A percentile compares a stretch with the other conserved stretches of the same genome.
Conservation (phyloP, 371 early-diverging fungal genomes). For the Mucor circinelloides region DNA sequence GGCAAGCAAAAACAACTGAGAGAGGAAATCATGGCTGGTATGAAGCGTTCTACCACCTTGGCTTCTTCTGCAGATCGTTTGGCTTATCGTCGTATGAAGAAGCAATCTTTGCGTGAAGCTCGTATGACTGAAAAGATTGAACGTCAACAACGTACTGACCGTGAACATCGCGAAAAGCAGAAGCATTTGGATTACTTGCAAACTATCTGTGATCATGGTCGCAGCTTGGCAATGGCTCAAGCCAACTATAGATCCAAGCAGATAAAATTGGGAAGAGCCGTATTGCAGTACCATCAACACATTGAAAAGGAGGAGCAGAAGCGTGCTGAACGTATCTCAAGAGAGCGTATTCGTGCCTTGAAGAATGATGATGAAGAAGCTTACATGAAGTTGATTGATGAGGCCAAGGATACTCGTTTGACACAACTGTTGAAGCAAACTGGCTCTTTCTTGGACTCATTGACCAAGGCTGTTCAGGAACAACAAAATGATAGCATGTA, state of each 20-base stretch:
- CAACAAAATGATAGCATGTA: constrained; percentile 75
- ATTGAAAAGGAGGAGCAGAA: constrained; percentile 94
- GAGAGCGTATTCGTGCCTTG: constrained; percentile 95
- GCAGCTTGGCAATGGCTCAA: constrained; percentile 69
- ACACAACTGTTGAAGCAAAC: constrained; percentile 91
- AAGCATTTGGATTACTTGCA: constrained; percentile 82
- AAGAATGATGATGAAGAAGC: constrained; percentile 96
- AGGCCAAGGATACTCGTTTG: constrained; percentile 95
- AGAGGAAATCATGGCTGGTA: constrained; percentile 72
- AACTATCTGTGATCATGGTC: constrained; percentile 79
- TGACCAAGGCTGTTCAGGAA: constrained; percentile 71
- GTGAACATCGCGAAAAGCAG: constrained; percentile 84
- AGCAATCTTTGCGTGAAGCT: constrained; percentile 87
- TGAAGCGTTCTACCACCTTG: constrained; percentile 71
- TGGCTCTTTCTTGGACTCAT: constrained; percentile 78
- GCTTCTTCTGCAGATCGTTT: constrained; percentile 80
- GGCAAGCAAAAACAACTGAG: constrained; percentile 83
- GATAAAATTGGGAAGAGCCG: constrained; percentile 70
- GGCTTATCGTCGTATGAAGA: constrained; percentile 85
- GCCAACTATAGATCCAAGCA: constrained; percentile 63
- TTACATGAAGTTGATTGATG: constrained; percentile 91
- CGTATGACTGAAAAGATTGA: constrained; percentile 91
- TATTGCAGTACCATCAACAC: constrained; percentile 77
- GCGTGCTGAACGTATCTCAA: constrained; percentile 77
- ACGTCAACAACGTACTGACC: constrained; percentile 83